A percentile compares a stretch with the other conserved stretches of the same genome.
Conservation (phyloP, 805 yeast genomes). For the Sugiyamaella chiloensis region DNA sequence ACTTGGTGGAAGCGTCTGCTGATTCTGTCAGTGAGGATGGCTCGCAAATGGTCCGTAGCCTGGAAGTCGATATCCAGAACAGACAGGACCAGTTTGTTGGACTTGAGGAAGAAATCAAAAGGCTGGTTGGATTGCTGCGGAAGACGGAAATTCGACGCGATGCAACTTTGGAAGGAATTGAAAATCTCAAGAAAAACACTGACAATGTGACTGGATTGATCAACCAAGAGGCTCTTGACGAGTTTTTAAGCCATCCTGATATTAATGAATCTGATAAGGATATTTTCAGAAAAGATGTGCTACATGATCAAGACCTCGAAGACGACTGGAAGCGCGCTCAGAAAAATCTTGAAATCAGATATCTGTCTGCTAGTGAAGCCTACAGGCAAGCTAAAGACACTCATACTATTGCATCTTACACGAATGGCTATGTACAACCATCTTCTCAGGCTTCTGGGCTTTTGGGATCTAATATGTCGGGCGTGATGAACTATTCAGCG, state of each 20-base stretch:
- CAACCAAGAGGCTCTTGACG: background rate
- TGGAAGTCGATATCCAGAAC: constrained; percentile 14
- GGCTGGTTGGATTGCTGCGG: constrained; percentile 7
- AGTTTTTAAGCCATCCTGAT: constrained; percentile 5
- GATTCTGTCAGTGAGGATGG: constrained; percentile 14
- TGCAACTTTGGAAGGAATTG: constrained; percentile 15
- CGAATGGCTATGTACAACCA: constrained; percentile 10
- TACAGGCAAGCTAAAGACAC: constrained; percentile 31
- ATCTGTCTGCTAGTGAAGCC: constrained; percentile 33
- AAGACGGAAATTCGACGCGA: constrained; percentile 14
- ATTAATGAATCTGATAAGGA: constrained; percentile 15
- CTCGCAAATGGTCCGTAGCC: constrained; percentile 10
- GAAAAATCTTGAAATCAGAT: constrained; percentile 34
- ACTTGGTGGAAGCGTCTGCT: constrained; percentile 12
- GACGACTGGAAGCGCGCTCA: constrained; percentile 36
- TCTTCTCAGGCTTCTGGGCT: background rate
- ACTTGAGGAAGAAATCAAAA: constrained; percentile 22
- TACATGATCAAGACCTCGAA: constrained; percentile 30
- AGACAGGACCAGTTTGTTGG: constrained; percentile 18
- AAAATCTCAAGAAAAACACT: constrained; percentile 16
- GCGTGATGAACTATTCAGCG: background rate
- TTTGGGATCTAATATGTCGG: too few species aligned
- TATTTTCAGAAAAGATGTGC: constrained; percentile 17
- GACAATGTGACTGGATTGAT: constrained; percentile 23
- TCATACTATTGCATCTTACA: constrained; percentile 15